Evolutionary conservation across 2,329 filamentous ascomycete genomes (phyloP).

Genomic region (Fusarium scirpi): DNA sequence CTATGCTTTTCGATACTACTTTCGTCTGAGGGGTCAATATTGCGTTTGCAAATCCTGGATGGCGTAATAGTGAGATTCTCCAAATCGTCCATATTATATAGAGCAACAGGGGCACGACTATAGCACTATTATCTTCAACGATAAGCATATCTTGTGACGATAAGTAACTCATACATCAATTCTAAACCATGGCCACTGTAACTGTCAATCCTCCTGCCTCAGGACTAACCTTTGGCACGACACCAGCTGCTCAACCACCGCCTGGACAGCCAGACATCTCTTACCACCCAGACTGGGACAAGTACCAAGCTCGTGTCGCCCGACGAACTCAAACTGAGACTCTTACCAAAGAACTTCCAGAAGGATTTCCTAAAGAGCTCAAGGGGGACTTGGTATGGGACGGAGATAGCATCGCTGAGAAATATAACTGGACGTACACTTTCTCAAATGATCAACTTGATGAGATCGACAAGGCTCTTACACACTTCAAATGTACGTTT

Average conservation of each 20-base stretch:
- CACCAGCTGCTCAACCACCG: slow-evolving; percentile 12
- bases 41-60: no score
- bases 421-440: slow-evolving; percentile 25
- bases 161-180: background rate
- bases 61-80: no score
- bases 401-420: slow-evolving; percentile 13
- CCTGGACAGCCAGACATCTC: slow-evolving; percentile 33
- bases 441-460: slow-evolving; percentile 8
- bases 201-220: background rate
- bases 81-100: no score
- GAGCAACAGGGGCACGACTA: no score
- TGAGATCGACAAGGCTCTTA: slow-evolving; percentile 20
- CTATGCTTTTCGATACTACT: no score
- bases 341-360: background rate
- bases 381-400: slow-evolving; percentile 32
- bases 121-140: no score
- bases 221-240: background rate
- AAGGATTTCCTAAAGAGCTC: slow-evolving; percentile 20
- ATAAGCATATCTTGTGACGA: no score
- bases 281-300: slow-evolving; percentile 29
- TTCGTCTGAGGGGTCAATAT: background rate
- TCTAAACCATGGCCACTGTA: background rate
- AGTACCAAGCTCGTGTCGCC: slow-evolving; percentile 1
- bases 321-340: slow-evolving; percentile 1
- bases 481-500: slow-evolving; percentile 22